Conservation (phyloP, 345 rosid species). For the Kandelia obovata region DNA sequence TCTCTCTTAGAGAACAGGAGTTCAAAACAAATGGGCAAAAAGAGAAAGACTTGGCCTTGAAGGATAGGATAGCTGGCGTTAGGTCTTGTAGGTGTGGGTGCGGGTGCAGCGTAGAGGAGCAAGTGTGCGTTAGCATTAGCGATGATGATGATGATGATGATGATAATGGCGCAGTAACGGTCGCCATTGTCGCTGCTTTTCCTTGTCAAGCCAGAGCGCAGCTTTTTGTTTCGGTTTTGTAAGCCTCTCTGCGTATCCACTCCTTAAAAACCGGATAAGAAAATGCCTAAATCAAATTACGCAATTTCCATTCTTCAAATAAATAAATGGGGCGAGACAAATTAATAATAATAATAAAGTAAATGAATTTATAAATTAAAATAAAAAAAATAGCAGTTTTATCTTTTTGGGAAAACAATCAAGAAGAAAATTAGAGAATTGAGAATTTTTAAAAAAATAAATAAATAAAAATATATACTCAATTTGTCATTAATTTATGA, state of each 20-base stretch:
- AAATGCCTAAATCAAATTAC: constrained; percentile 1
- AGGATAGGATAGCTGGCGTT: constrained; percentile 42
- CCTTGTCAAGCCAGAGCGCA: not conserved
- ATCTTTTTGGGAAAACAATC: too few species aligned
- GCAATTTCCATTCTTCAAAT: constrained; percentile 3
- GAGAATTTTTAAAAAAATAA: too few species aligned
- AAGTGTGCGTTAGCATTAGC: constrained; percentile 47
- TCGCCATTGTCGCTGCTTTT: constrained; percentile 43
- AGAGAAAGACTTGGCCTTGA: constrained; percentile 44
- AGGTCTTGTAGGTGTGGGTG: constrained; percentile 46
- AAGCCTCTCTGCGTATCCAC: not conserved
- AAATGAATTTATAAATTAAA: too few species aligned
- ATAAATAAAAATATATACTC: too few species aligned
- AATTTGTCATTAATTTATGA: too few species aligned
- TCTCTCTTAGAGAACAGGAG: constrained; percentile 17
- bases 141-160: constrained; percentile 35
- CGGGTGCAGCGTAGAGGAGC: constrained; percentile 25
- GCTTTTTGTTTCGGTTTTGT: constrained; percentile 2
- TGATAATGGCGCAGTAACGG: constrained; percentile 37
- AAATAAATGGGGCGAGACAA: not conserved
- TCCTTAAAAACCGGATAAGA: not conserved
- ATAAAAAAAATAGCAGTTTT: too few species aligned
- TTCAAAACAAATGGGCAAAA: constrained; percentile 38
- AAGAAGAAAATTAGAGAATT: too few species aligned
- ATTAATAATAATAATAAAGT: not conserved